Evolutionary conservation across 768 basidiomycete species (phyloP), one percentile per base, ranked within the genome.

Genomic region (Crepidotus variabilis): DNA sequence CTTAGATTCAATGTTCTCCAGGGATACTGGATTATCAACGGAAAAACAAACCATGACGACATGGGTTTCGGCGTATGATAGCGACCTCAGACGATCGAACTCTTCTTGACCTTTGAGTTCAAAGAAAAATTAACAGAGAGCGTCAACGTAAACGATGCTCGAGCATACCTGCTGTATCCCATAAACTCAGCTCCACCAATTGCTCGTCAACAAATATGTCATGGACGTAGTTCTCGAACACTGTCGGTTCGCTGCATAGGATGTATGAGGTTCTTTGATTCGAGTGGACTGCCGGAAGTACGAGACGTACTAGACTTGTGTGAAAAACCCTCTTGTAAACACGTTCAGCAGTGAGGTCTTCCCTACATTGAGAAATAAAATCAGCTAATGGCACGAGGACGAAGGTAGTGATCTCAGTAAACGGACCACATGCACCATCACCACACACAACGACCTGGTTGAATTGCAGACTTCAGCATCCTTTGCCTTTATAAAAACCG

Each of bases 191-290:
- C 66, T 98, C 95, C 13, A 98, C 88, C 28, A 82, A 70, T 63
- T 92, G 88, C 33, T 92, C 93, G 61, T 98, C 94, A 23, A 96
- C 84, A 61, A 80, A 79, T 54, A 95, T 76, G 61, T 94, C 91
- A 68, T 95, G 91, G 10, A 96, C 94, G 65, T 96, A 94, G 74
- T 98, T 98, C 72, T 98, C 96, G 63, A 98, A 98, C 3, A 98
- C 95, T 22, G 92, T 94, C 6, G 90, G 92, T 75, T 94, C 90
- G 63, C 92, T 93, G 65, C 36, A 50, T 5, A 47, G 43, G 34
- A 47, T 21, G 20, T 7, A 24, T 47, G n/a, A 54, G n/a, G 45
- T 55, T 8, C 43, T 34, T 20, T 11, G 56, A n/a, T 56, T 28
- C 32, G 28, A 50, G 34, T 45, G 50, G 22, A 35, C 35, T 21